These are phyloP conservation scores for Neurospora crassa DNA, from an alignment of 2,329 filamentous ascomycete genomes.

Conservation along the genomic window DNA sequence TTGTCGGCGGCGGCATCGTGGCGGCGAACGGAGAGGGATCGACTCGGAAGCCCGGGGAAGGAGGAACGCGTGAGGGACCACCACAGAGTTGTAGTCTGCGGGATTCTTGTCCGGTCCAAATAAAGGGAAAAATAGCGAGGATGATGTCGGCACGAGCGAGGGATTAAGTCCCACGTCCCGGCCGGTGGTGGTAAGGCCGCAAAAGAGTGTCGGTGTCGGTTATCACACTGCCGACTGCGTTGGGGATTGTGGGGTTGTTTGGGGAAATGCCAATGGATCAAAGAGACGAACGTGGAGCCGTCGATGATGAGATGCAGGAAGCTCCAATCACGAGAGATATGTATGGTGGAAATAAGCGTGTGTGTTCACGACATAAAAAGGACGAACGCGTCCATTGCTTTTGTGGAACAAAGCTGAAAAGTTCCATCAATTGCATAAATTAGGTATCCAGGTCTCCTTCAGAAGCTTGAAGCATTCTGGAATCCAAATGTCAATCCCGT, in stretches of 20 bases:
- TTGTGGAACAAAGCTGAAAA: background rate
- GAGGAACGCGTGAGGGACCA: background rate
- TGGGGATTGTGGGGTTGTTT: background rate
- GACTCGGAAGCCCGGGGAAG: background rate
- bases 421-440: background rate
- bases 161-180: background rate
- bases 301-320: background rate
- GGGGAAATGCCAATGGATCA: background rate
- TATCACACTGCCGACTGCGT: background rate
- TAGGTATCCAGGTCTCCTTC: background rate
- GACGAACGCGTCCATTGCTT: background rate
- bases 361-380: background rate
- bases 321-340: background rate
- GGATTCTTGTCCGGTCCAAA: background rate
- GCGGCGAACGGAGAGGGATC: background rate
- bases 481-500: background rate
- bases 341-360: background rate
- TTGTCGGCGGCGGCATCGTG: slow-evolving; percentile 5
- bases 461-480: background rate
- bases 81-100: background rate
- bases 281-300: background rate
- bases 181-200: background rate
- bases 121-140: background rate
- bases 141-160: background rate
- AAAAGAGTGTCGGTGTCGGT: background rate